Evolutionary conservation across 306 rosid species (phyloP).

Genomic region (Dryas drummondii): DNA sequence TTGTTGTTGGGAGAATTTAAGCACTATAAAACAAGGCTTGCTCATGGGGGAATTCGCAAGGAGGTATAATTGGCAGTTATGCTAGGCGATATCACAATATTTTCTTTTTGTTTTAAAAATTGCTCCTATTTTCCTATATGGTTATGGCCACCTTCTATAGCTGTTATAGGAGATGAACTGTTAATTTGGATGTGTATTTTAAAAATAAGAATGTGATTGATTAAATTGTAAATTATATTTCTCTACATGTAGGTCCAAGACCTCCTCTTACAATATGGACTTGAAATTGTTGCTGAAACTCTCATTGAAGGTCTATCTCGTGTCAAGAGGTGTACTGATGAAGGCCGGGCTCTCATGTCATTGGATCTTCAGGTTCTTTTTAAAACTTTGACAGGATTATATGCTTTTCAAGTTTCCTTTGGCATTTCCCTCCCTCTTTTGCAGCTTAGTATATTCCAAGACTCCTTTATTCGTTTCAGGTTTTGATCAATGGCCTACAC

Average conservation of each 20-base stretch:
- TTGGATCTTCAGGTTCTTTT: conserved; percentile 86
- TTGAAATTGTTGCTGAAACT: conserved; percentile 80
- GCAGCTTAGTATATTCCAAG: conserved; percentile 21
- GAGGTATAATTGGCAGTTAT: conserved; percentile 59
- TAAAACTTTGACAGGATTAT: conserved; percentile 2
- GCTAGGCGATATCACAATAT: background rate
- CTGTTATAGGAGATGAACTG: too few relatives aligned
- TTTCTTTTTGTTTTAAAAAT: background rate
- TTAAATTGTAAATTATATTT: conserved; percentile 23
- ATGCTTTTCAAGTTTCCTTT: background rate
- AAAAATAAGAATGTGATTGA: conserved; percentile 17
- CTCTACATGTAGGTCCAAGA: conserved; percentile 63
- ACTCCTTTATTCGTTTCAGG: conserved; percentile 49
- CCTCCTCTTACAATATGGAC: conserved; percentile 67
- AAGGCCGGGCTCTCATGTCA: conserved; percentile 97
- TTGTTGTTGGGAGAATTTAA: conserved; percentile 96
- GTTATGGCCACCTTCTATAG: background rate
- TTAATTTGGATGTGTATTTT: background rate
- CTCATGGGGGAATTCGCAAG: conserved; percentile 80
- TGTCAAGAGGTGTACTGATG: conserved; percentile 91
- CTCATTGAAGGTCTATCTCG: conserved; percentile 95
- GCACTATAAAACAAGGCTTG: conserved; percentile 93
- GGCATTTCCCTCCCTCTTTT: conserved; percentile 11
- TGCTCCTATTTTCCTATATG: background rate
- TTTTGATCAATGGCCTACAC: conserved; percentile 91